phyloP scores from a whole-genome alignment of 768 basidiomycete genomes.

The Hortiboletus flavorubellus region DNA sequence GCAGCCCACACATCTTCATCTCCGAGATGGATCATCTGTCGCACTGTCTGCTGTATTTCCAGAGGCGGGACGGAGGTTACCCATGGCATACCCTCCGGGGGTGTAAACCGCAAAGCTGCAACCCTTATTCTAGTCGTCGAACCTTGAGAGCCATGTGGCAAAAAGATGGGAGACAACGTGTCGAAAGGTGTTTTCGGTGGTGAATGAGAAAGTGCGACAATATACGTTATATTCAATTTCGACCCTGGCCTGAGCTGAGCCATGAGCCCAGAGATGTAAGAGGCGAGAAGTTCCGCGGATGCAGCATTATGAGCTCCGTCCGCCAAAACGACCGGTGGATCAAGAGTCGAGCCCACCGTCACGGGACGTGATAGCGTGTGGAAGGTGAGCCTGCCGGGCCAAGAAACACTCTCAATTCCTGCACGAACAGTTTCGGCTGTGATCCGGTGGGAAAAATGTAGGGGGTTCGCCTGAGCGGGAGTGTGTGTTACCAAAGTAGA shows the following conservation, averaged over 20 bases:
- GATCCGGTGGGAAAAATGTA: slow-evolving; percentile 31
- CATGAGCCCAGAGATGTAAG: slow-evolving; percentile 48
- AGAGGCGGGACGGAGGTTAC: slow-evolving; percentile 58
- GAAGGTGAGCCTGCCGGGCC: slow-evolving; percentile 87
- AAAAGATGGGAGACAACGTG: slow-evolving; percentile 67
- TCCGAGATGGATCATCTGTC: slow-evolving; percentile 35
- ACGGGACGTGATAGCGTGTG: slow-evolving; percentile 34
- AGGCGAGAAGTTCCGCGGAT: slow-evolving; percentile 62
- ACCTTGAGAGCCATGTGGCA: slow-evolving; percentile 30
- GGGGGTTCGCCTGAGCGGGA: slow-evolving; percentile 10
- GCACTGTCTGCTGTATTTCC: slow-evolving; percentile 47
- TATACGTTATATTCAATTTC: slow-evolving; percentile 54
- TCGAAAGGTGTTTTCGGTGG: slow-evolving; percentile 78
- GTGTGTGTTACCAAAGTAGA: slow-evolving; percentile 50
- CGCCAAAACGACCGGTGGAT: slow-evolving; percentile 52
- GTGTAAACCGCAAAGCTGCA: slow-evolving; percentile 62
- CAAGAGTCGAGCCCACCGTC: slow-evolving; percentile 9
- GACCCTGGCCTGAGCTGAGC: slow-evolving; percentile 21
- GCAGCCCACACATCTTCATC: slow-evolving; percentile 47
- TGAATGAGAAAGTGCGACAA: slow-evolving; percentile 82
- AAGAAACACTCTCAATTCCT: slow-evolving; percentile 61
- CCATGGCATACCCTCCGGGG: slow-evolving; percentile 95
- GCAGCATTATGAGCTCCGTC: slow-evolving; percentile 95
- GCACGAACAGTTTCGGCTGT: slow-evolving; percentile 44
- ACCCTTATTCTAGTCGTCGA: slow-evolving; percentile 39